phyloP scores from a whole-genome alignment of 345 rosid species.

The Heritiera littoralis region DNA sequence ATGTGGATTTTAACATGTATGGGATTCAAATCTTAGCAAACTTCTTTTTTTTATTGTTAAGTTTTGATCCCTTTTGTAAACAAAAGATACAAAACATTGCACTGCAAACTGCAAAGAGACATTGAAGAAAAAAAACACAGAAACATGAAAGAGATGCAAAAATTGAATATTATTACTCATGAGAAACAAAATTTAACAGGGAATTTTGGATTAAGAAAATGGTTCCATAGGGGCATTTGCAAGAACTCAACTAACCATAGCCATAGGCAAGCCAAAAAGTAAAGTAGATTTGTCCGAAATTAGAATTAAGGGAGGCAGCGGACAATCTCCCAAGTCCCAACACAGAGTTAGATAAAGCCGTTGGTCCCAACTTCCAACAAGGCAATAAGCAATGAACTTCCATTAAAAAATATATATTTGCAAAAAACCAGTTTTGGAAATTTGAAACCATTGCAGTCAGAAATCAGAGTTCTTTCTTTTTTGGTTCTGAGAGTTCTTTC shows the following conservation, averaged over 20 bases:
- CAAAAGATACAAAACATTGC: neutral
- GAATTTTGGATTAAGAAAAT: neutral
- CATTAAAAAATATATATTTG: neutral
- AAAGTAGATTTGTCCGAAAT: neutral
- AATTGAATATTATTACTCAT: neutral
- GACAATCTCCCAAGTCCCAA: conserved; percentile 2
- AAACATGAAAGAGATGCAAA: neutral
- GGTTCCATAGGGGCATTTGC: neutral
- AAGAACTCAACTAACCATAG: neutral
- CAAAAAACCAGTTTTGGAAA: too few relatives aligned
- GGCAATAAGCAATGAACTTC: neutral
- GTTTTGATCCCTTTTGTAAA: too few relatives aligned
- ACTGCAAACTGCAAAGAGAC: neutral
- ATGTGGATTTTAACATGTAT: too few relatives aligned
- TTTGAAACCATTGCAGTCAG: too few relatives aligned
- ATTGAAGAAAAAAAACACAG: neutral
- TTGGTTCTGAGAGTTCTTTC: too few relatives aligned
- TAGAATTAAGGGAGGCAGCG: too few relatives aligned
- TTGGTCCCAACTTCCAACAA: conserved; percentile 3
- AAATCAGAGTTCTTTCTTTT: too few relatives aligned
- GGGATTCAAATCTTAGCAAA: too few relatives aligned
- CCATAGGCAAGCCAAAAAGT: neutral
- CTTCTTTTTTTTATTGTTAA: too few relatives aligned
- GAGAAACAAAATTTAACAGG: neutral
- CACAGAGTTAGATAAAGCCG: neutral